Percentiles rank a stretch among this genome's conserved stretches.
phyloP scores from a whole-genome alignment of 1,284 basidiomycete species.

The Rhizopogon parksii region DNA sequence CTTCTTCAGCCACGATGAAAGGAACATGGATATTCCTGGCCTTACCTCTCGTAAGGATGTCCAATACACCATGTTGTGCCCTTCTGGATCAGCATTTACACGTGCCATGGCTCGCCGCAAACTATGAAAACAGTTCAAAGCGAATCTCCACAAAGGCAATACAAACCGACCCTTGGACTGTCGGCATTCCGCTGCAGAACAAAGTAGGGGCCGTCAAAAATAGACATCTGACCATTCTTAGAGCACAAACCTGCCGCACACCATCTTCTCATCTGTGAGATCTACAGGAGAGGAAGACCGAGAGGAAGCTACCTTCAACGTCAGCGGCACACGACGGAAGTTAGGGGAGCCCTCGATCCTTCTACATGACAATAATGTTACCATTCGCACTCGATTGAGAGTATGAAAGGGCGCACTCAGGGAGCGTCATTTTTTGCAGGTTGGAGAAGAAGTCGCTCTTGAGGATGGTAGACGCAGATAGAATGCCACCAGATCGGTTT shows the following conservation, averaged over 20 bases:
- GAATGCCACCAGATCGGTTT: conserved; percentile 78
- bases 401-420: conserved; percentile 57
- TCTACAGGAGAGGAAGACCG: conserved; percentile 27
- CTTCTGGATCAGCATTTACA: conserved; percentile 73
- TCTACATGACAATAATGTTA: conserved; percentile 33
- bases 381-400: conserved; percentile 1
- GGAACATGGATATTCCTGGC: not conserved
- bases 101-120: conserved; percentile 76
- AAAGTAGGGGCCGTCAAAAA: not conserved
- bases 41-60: conserved; percentile 82
- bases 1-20: conserved; percentile 9
- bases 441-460: conserved; percentile 98
- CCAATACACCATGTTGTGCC: conserved; percentile 75
- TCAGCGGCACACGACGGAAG: conserved; percentile 75
- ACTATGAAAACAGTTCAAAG: conserved; percentile 33
- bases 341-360: conserved; percentile 92
- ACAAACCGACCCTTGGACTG: conserved; percentile 65
- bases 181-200: conserved; percentile 74
- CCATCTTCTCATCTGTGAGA: conserved; percentile 51
- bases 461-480: conserved; percentile 90
- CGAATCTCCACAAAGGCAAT: not conserved
- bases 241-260: conserved; percentile 71
- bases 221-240: not conserved
- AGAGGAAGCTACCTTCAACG: conserved; percentile 38
- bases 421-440: conserved; percentile 90